Conservation (phyloP, 306 rosid genomes). For the Benincasa hispida region DNA sequence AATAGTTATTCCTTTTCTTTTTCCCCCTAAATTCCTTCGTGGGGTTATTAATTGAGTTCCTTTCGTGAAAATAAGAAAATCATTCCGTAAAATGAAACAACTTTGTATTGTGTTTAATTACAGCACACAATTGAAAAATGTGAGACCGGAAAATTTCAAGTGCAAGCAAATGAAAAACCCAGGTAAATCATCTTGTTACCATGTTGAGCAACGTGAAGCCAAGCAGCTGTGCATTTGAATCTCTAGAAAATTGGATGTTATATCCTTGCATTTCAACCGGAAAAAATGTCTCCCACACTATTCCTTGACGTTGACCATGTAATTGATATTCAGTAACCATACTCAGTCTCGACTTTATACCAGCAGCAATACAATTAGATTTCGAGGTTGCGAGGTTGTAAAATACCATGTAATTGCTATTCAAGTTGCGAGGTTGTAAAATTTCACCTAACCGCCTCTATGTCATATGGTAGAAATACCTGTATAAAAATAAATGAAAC, state of each 20-base stretch:
- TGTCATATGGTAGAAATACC: neutral
- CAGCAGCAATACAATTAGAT: neutral
- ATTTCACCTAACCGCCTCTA: neutral
- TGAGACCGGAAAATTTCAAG: neutral
- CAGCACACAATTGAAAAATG: neutral
- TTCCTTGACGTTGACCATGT: neutral
- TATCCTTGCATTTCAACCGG: neutral
- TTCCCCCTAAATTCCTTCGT: neutral
- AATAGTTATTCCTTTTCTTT: neutral
- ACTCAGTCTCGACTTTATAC: neutral
- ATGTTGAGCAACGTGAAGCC: neutral
- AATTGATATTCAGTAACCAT: neutral
- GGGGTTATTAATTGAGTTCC: neutral
- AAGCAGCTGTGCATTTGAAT: neutral
- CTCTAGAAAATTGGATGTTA: neutral
- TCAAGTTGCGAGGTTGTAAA: neutral
- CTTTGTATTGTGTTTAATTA: neutral
- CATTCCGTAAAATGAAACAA: neutral
- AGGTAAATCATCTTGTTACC: neutral
- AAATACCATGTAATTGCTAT: no score
- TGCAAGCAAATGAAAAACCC: neutral
- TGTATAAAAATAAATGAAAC: neutral
- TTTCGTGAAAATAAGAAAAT: neutral
- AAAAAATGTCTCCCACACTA: neutral
- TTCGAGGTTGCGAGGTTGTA: neutral